Evolutionary conservation across 2,329 filamentous ascomycete species (phyloP).

Genomic region (Triangularia setosa): DNA sequence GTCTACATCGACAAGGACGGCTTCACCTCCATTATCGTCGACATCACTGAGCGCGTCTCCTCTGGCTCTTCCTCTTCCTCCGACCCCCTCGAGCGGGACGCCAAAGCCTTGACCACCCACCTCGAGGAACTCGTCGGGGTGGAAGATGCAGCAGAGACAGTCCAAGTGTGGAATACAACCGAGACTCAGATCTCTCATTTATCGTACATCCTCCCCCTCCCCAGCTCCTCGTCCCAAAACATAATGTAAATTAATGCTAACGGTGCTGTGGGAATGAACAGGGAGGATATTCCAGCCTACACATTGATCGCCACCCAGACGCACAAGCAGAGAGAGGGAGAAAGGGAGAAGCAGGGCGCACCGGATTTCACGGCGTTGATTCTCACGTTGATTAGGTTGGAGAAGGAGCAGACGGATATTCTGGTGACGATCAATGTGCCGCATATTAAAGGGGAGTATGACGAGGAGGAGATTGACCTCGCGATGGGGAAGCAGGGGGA

Average conservation of each 20-base stretch:
- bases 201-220: not conserved
- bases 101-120: constrained; percentile 65
- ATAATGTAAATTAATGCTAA: not conserved
- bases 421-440: constrained; percentile 86
- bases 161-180: constrained; percentile 65
- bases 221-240: not conserved
- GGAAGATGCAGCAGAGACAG: constrained; percentile 52
- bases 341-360: constrained; percentile 35
- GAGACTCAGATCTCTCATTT: constrained; percentile 44
- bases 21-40: constrained; percentile 83
- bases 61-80: constrained; percentile 27
- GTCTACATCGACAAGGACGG: constrained; percentile 82
- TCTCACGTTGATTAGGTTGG: constrained; percentile 72
- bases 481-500: constrained; percentile 62
- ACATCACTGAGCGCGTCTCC: constrained; percentile 78
- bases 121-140: constrained; percentile 63
- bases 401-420: constrained; percentile 72
- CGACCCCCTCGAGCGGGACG: constrained; percentile 58
- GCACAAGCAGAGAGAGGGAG: constrained; percentile 31
- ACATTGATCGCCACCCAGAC: constrained; percentile 66
- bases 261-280: constrained; percentile 24
- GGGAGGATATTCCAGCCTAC: constrained; percentile 56
- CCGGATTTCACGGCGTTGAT: constrained; percentile 71
- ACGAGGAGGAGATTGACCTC: constrained; percentile 67
- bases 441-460: constrained; percentile 70